Evolutionary conservation across 2,329 filamentous ascomycete species (phyloP), one percentile per base, ranked within the genome.

Genomic region (Gaeumannomyces tritici): DNA sequence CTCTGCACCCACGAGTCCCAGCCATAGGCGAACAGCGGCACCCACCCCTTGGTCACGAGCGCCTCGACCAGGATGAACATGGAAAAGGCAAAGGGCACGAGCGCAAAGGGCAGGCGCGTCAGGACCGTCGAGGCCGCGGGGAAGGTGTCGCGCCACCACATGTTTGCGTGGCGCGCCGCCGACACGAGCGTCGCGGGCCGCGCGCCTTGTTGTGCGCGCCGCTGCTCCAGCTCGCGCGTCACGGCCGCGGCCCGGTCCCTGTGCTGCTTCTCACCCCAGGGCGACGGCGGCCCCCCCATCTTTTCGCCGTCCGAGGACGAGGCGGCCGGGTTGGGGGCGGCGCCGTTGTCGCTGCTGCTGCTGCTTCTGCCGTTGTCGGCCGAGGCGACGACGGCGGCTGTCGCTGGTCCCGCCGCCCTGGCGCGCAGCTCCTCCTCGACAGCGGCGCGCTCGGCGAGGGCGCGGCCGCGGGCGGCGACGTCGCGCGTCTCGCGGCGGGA

Each of bases 11-110:
- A 90, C 60, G 88, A 83, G 63, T 89, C 82, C 88, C 88, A 91
- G 1, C 88, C 88, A 60, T 89, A 79, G 0, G 88, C 88, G 66
- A 91, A 91, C 0, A 90, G 86, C 0, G 82, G 80, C 0, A 91
- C 84, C 89, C 89, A 91, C 11, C 89, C 88, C 65, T 89, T 90
- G 0, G 85, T 89, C 0, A 89, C 88, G 1, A 91, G 73, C 0
- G 82, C 87, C 69, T 91, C 88, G 0, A 91, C 88, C 0, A 91
- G 80, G 11, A 91, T 80, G 65, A 91, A 91, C 88, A 91, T 91
- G 64, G 82, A 79, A 63, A 91, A 85, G 0, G 88, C 85, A 67
- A 91, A 91, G 0, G 89, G 88, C 0, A 91, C 78, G 0, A 91
- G 79, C 0, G 86, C 80, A 61, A 88, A 83, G 0, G 89, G 89